Conservation (phyloP, 805 yeast species). For the Candida vartiovaarae region DNA sequence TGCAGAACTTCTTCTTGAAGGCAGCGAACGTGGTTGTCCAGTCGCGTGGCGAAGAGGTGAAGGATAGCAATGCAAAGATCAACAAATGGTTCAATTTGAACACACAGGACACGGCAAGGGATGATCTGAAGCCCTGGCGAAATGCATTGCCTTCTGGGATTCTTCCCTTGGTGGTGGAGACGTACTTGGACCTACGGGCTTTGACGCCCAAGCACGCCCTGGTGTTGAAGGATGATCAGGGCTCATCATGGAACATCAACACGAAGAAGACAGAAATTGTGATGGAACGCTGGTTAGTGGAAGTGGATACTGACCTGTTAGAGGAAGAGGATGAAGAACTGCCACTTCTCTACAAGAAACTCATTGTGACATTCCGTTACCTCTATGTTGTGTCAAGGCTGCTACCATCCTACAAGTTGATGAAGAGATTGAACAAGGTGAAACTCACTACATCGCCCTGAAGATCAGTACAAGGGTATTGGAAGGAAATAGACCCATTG, state of each 20-base stretch:
- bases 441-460: conserved; percentile 34
- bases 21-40: conserved; percentile 51
- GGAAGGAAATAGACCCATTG: conserved; percentile 74
- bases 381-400: conserved; percentile 58
- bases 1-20: conserved; percentile 53
- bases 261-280: conserved; percentile 77
- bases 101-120: conserved; percentile 34
- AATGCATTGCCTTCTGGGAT: conserved; percentile 47
- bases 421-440: conserved; percentile 34
- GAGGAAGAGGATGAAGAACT: conserved; percentile 41
- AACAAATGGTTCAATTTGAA: conserved; percentile 63
- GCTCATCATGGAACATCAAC: conserved; percentile 51
- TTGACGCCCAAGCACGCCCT: conserved; percentile 51
- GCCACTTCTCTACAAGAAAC: conserved; percentile 64
- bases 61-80: conserved; percentile 22
- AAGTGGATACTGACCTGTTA: conserved; percentile 45
- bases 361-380: conserved; percentile 67
- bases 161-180: conserved; percentile 84
- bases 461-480: conserved; percentile 53
- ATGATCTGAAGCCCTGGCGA: conserved; percentile 63
- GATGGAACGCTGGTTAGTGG: conserved; percentile 88
- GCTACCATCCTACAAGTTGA: conserved; percentile 65
- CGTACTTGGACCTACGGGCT: conserved; percentile 61
- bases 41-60: conserved; percentile 26
- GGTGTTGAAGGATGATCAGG: conserved; percentile 48